A percentile compares a stretch with the other conserved stretches of the same genome.
Evolutionary conservation across 2,329 filamentous ascomycete genomes (phyloP).

Genomic region (Sporothrix globosa): DNA sequence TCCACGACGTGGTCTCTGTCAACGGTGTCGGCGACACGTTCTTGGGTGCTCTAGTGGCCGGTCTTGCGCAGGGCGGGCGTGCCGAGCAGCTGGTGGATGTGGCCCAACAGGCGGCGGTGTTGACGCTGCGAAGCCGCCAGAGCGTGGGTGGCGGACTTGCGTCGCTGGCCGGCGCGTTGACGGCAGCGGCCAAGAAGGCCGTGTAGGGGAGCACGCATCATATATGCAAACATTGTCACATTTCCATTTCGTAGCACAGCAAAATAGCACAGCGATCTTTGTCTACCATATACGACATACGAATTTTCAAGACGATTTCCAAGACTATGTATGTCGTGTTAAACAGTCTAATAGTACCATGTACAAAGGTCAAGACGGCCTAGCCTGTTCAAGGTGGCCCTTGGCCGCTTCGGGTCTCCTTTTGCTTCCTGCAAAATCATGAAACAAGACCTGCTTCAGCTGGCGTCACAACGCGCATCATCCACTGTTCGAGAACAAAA

Average conservation of each 20-base stretch:
- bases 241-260: background rate
- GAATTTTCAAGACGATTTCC: background rate
- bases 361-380: background rate
- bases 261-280: constrained; percentile 18
- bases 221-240: background rate
- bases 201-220: background rate
- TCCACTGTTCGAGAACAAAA: background rate
- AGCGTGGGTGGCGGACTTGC: constrained; percentile 57
- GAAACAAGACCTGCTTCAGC: constrained; percentile 30
- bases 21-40: constrained; percentile 96
- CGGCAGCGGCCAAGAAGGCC: constrained; percentile 31
- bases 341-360: background rate
- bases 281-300: no score
- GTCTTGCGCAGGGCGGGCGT: constrained; percentile 64
- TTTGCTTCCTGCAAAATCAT: background rate
- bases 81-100: constrained; percentile 69
- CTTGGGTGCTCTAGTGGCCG: constrained; percentile 80
- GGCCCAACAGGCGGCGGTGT: constrained; percentile 78
- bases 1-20: constrained; percentile 75
- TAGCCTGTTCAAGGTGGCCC: no score
- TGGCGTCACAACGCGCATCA: constrained; percentile 27
- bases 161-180: constrained; percentile 37
- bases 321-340: background rate
- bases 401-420: no score
- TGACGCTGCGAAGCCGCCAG: constrained; percentile 75